Base-by-base conservation (phyloP, 768 basidiomycete species). In the Cantharellus anzutake region DNA sequence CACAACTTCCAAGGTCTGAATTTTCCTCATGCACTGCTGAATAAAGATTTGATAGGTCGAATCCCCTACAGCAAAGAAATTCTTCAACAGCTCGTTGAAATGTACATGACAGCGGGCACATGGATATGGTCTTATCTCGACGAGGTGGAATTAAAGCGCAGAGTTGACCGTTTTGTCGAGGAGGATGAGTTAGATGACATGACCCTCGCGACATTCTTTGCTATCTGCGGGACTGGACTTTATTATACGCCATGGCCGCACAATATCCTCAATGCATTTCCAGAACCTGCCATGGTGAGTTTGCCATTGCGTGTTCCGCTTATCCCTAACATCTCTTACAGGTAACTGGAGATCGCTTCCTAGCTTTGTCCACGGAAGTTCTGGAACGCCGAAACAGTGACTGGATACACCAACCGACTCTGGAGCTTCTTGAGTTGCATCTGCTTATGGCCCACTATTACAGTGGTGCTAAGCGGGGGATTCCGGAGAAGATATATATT, bases 101-200 rank as follows among this genome's bases (percentile, higher is more conserved):
- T 81, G 70, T 89, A 90, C 70, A 88, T 88, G 65, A 83, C 86
- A 64, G 85, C 84, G 67, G 86, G 85, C 76, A 87, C 84, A 69
- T 90, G 86, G 86, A 80, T 88, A 58, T 86, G 87, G 70, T 80
- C 84, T 44, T 82, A 86, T 67, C 78, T 89, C 61, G 82, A 86
- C 68, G 76, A 81, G 59, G 60, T 71, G 1, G 52, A 72, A 79
- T 11, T 85, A 89, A 67, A 70, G 71, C 5, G 70, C 73, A 37
- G 80, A 81, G 29, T 90, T 86, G 86, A 74, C 78, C 39, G 79
- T 79, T 38, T 88, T 55, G 35, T 83, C 74, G 88, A 86, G 84
- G 41, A 67, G 72, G 48, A 78, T 74, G 41, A 74, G 80, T 7
- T 42, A 37, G 84, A 86, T 67, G 81, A 85, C 60, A 68, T 85